Conservation (phyloP, 192 early-diverging fungal species). For the Globomyces pollinis-pini region DNA sequence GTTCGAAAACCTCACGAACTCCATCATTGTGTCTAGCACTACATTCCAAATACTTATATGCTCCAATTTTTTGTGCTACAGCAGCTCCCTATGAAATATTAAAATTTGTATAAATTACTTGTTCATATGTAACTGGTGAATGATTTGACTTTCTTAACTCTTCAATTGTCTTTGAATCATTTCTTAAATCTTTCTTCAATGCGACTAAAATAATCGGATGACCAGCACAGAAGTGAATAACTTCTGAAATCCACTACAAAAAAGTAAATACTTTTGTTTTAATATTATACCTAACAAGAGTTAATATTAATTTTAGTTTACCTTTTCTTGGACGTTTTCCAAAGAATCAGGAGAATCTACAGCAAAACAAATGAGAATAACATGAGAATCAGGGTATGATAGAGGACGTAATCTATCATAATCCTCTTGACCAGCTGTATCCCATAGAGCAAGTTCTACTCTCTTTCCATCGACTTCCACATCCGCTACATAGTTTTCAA, state of each 20-base stretch:
- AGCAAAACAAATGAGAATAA: constrained; percentile 90
- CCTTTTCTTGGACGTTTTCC: constrained; percentile 70
- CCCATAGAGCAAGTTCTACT: constrained; percentile 93
- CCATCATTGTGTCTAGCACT: constrained; percentile 80
- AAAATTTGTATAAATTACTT: constrained; percentile 38
- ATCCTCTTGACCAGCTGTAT: constrained; percentile 97
- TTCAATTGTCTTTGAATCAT: constrained; percentile 70
- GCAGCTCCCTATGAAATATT: constrained; percentile 60
- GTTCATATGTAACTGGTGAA: constrained; percentile 63
- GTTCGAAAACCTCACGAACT: constrained; percentile 81
- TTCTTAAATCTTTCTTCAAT: constrained; percentile 84
- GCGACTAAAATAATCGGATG: constrained; percentile 81
- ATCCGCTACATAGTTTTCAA: constrained; percentile 90
- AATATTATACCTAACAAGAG: too few species aligned
- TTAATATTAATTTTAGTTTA: constrained; percentile 8
- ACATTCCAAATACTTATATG: constrained; percentile 87
- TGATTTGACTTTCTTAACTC: constrained; percentile 68
- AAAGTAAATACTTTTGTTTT: too few species aligned
- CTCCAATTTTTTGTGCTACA: constrained; percentile 76
- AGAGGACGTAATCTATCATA: constrained; percentile 92
- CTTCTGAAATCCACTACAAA: constrained; percentile 93
- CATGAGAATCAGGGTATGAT: constrained; percentile 89
- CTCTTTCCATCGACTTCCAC: constrained; percentile 75
- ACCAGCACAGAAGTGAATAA: constrained; percentile 78
- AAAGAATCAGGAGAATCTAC: constrained; percentile 71